Base-by-base conservation (phyloP, 371 early-diverging fungal genomes). In the Mucor mucedo region DNA sequence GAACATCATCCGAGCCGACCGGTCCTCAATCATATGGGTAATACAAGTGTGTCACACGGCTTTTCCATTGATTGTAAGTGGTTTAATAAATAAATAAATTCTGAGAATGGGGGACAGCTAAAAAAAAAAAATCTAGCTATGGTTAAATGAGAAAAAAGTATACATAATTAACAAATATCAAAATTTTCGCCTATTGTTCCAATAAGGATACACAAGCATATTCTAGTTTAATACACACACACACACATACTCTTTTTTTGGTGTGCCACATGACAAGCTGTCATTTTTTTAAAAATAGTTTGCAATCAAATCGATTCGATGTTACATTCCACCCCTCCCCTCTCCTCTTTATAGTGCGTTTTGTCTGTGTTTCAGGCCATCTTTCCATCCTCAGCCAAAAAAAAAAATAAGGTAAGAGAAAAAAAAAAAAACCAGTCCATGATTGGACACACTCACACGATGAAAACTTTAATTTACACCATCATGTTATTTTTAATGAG, bases 1-100 rank as follows among this genome's bases (percentile, higher is more conserved):
- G 44, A 42, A 52, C 32, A 63, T 56, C 49, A 63, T 63, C 63
- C 63, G 63, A 63, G 38, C 63, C 63, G 63, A 63, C 56, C 63
- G 63, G 35, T 38, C 47, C 21, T 54, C 27, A 29, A 60, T 60
- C 61, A 52, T 41, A 52, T 41, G 61, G 4, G 61, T 60, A 14
- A 32, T 60, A 53, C 61, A 60, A 59, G 13, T 52, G 61, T 60
- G n/a, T 56, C 63, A 63, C 53, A 63, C 33, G 62, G 33, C 47
- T 47, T 47, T 55, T 35, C n/a, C 13, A 44, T 5, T 44, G 44
- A 47, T 5, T 47, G 47, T 21, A 21, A 47, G 47, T 47, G 47
- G 47, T 47, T 47, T 47, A 5, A 45, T 45, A 45, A 45, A 35
- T 35, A 49, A 9, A 49, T 49, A 49, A 28, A 21, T 11, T 39